Evolutionary conservation across 345 rosid species (phyloP).

Genomic region (Heritiera fomes): DNA sequence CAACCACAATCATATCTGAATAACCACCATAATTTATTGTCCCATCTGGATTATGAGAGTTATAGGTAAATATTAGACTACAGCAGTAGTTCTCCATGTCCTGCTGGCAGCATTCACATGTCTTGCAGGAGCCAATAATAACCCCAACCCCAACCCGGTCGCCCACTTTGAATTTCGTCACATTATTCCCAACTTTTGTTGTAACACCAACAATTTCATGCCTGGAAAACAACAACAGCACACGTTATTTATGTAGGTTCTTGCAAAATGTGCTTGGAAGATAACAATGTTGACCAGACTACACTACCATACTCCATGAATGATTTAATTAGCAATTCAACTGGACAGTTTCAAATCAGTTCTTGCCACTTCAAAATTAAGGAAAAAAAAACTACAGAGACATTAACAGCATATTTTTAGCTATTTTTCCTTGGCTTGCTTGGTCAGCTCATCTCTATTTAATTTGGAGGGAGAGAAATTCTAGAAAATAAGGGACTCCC

Average conservation of each 20-base stretch:
- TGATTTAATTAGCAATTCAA: not conserved
- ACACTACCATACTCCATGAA: not conserved
- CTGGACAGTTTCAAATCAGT: not conserved
- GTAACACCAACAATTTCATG: conserved; percentile 84
- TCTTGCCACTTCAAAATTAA: not conserved
- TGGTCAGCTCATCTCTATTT: not conserved
- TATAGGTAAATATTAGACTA: conserved; percentile 51
- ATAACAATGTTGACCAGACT: not conserved
- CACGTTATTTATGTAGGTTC: not conserved
- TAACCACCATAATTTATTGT: conserved; percentile 73
- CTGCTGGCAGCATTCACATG: conserved; percentile 69
- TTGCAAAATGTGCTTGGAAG: conserved; percentile 3
- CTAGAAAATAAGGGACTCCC: too few species aligned
- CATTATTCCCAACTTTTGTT: conserved; percentile 62
- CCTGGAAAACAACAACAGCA: conserved; percentile 37
- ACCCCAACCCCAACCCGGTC: conserved; percentile 85
- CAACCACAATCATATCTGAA: conserved; percentile 67
- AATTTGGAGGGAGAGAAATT: too few species aligned
- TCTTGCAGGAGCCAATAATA: conserved; percentile 65
- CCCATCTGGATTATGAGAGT: conserved; percentile 51
- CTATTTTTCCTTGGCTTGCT: not conserved
- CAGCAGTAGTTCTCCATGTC: conserved; percentile 82
- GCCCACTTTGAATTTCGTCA: conserved; percentile 61
- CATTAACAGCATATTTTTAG: not conserved
- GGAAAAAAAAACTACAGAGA: not conserved